Evolutionary conservation across 495 filamentous ascomycete species (phyloP).

Genomic region (Penicillium psychrofluorescens): DNA sequence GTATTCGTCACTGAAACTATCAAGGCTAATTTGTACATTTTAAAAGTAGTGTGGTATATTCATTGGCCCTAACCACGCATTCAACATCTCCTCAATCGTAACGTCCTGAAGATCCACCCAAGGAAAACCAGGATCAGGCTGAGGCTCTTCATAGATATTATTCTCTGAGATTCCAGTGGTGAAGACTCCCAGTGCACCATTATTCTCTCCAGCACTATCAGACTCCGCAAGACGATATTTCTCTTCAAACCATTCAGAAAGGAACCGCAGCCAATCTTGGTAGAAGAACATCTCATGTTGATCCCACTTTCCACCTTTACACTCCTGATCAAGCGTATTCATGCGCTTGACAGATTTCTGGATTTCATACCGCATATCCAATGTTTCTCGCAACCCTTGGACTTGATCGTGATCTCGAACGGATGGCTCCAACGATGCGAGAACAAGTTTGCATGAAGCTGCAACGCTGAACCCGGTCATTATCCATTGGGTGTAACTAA

Average conservation of each 20-base stretch:
- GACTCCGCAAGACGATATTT: conserved; percentile 7
- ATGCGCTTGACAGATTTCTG: conserved; percentile 1
- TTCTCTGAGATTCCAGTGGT: conserved; percentile 4
- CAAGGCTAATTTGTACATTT: neutral
- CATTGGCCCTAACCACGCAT: conserved; percentile 5
- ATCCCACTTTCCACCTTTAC: conserved; percentile 5
- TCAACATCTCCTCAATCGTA: conserved; percentile 11
- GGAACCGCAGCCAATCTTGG: conserved; percentile 4
- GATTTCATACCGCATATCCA: conserved; percentile 3
- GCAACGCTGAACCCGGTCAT: conserved; percentile 6
- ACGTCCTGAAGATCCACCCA: conserved; percentile 9
- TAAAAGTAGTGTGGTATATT: conserved; percentile 2
- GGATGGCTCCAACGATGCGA: conserved; percentile 10
- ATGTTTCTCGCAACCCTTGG: neutral
- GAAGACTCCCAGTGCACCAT: conserved; percentile 1
- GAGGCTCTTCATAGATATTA: conserved; percentile 1
- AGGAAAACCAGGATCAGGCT: conserved; percentile 3
- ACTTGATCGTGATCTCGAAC: conserved; percentile 7
- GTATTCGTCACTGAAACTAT: neutral
- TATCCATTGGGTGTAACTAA: conserved; percentile 7
- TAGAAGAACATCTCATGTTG: conserved; percentile 6
- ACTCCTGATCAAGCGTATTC: conserved; percentile 4
- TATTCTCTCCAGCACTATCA: conserved; percentile 5
- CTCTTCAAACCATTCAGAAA: conserved; percentile 9
- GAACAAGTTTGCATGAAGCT: conserved; percentile 9